Conservation (phyloP, 2,329 filamentous ascomycete genomes). For the Sphaerulina populicola region DNA sequence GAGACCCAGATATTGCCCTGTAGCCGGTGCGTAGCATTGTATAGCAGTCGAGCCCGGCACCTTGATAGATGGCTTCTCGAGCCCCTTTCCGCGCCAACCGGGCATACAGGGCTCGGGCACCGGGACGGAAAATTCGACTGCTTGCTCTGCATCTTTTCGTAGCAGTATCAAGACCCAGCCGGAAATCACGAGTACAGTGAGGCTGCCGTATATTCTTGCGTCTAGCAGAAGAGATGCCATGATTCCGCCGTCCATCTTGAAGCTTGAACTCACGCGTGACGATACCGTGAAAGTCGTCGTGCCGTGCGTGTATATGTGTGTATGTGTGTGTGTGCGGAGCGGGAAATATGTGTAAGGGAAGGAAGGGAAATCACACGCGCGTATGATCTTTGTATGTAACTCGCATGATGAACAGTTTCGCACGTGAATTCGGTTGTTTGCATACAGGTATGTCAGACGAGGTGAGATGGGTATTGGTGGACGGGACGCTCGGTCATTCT, state of each 20-base stretch:
- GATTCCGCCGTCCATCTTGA: not conserved
- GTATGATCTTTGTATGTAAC: no score
- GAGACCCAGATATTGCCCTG: conserved; percentile 70
- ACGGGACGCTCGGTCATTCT: no score
- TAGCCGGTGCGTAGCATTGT: conserved; percentile 83
- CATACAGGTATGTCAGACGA: no score
- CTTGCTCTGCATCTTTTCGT: conserved; percentile 16
- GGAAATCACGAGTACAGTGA: conserved; percentile 1
- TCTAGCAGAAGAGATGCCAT: not conserved
- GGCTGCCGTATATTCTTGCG: conserved; percentile 1
- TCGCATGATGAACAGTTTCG: no score
- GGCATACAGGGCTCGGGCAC: conserved; percentile 52
- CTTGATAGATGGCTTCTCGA: conserved; percentile 56
- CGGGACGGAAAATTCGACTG: conserved; percentile 33
- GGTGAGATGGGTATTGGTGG: no score
- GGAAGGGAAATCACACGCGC: no score
- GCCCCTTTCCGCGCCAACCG: conserved; percentile 47
- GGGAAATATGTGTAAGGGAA: no score
- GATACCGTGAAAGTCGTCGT: conserved; percentile 2
- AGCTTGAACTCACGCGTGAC: not conserved
- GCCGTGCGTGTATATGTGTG: no score
- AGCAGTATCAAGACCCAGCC: conserved; percentile 5
- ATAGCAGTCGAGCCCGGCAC: conserved; percentile 59
- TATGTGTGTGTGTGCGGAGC: no score
- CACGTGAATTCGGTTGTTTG: no score